Percentiles rank a stretch among this genome's conserved stretches.
Conservation (phyloP, 164 flowering plant species). For the Magnolia kwangsiensis region DNA sequence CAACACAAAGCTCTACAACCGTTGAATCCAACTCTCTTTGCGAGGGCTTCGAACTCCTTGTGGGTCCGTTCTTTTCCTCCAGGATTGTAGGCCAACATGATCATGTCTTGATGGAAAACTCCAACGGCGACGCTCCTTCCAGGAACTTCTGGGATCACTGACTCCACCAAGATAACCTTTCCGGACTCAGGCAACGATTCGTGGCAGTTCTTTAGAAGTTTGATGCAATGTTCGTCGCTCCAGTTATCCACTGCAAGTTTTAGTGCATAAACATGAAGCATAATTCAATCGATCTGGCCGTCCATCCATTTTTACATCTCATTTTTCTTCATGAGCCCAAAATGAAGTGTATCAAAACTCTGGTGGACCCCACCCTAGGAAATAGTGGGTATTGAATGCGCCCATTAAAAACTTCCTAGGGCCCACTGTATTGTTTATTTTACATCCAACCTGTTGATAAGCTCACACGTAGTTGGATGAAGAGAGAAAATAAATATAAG, state of each 20-base stretch:
- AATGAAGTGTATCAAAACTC: no score
- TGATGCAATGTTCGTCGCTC: conserved; percentile 20
- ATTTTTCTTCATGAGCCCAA: no score
- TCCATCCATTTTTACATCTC: no score
- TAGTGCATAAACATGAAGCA: neutral
- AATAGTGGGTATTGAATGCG: no score
- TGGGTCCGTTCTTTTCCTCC: conserved; percentile 26
- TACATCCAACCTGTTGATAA: no score
- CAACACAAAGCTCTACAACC: conserved; percentile 9
- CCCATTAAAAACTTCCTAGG: no score
- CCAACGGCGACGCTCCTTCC: neutral
- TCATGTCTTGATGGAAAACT: neutral
- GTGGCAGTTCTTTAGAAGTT: conserved; percentile 21
- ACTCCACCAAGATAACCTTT: conserved; percentile 23
- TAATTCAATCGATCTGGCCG: no score
- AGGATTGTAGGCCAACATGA: conserved; percentile 17
- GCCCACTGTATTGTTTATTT: no score
- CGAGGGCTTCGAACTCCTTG: conserved; percentile 21
- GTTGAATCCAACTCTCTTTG: conserved; percentile 13
- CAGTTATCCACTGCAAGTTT: conserved; percentile 23
- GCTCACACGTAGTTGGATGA: no score
- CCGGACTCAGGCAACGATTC: conserved; percentile 24
- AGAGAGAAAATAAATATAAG: no score
- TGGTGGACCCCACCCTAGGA: no score
- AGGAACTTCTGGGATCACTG: neutral